phyloP scores from a whole-genome alignment of 1,284 basidiomycete genomes.

The Cystobasidium slooffiae region DNA sequence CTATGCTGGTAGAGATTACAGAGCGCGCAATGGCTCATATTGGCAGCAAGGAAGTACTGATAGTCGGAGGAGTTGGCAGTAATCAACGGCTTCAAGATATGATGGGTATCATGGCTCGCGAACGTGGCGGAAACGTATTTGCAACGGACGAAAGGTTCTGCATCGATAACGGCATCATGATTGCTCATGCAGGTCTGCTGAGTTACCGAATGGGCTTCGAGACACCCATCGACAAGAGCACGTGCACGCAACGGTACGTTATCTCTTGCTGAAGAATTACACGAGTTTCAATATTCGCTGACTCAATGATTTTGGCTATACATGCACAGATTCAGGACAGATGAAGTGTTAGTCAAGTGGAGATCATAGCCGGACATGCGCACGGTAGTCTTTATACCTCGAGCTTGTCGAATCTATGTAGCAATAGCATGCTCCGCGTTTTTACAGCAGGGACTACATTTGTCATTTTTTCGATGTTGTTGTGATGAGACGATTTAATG shows the following conservation, averaged over 20 bases:
- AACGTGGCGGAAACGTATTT: constrained; percentile 87
- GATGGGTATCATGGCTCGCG: constrained; percentile 97
- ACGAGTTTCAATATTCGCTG: background rate
- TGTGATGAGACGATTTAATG: constrained; percentile 9
- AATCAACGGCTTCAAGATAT: constrained; percentile 93
- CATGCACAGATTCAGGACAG: constrained; percentile 76
- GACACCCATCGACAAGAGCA: constrained; percentile 77
- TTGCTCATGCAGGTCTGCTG: constrained; percentile 90
- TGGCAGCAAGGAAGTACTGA: constrained; percentile 90
- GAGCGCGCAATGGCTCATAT: constrained; percentile 99
- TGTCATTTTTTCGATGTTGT: background rate
- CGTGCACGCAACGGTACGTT: constrained; percentile 80
- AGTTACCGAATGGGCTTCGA: constrained; percentile 88
- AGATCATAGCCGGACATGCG: constrained; percentile 57
- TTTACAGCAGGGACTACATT: background rate
- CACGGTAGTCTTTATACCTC: background rate
- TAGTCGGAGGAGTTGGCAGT: constrained; percentile 98
- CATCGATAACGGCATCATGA: constrained; percentile 99
- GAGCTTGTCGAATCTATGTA: background rate
- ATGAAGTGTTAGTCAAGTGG: constrained; percentile 88
- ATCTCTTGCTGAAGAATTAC: background rate
- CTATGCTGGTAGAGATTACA: constrained; percentile 99
- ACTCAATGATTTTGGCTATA: background rate
- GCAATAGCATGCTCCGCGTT: constrained; percentile 1
- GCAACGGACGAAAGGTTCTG: constrained; percentile 99